A percentile compares a stretch with the other conserved stretches of the same genome.
Conservation (phyloP, 495 filamentous ascomycete species). For the Hyaloscypha bicolor region DNA sequence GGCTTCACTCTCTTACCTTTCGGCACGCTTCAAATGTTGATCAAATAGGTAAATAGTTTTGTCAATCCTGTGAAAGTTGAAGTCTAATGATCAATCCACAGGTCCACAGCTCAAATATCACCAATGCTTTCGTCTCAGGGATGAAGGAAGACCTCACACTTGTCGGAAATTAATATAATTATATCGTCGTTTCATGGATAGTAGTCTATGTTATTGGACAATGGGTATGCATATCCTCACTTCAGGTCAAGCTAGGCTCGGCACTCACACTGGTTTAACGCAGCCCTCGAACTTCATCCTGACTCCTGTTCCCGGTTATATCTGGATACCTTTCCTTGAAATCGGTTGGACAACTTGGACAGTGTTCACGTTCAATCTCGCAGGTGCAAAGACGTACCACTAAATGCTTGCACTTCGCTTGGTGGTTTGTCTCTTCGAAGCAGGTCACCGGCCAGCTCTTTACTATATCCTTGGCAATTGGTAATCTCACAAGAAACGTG, state of each 20-base stretch:
- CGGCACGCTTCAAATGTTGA: slow-evolving; percentile 20
- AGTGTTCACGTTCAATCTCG: slow-evolving; percentile 52
- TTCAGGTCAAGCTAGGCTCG: neutral
- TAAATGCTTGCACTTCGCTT: slow-evolving; percentile 60
- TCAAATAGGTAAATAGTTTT: slow-evolving; percentile 16
- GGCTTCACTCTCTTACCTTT: slow-evolving; percentile 22
- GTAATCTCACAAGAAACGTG: slow-evolving; percentile 42
- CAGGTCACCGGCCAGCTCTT: slow-evolving; percentile 48
- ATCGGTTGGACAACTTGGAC: slow-evolving; percentile 62
- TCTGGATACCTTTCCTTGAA: slow-evolving; percentile 63
- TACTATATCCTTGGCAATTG: slow-evolving; percentile 54
- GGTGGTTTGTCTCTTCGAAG: slow-evolving; percentile 57
- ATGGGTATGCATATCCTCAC: slow-evolving; percentile 44
- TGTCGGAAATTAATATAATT: slow-evolving; percentile 55
- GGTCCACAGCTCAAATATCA: slow-evolving; percentile 27
- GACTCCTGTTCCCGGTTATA: slow-evolving; percentile 18
- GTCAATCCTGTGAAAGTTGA: neutral
- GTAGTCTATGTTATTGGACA: slow-evolving; percentile 69
- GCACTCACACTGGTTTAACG: slow-evolving; percentile 42
- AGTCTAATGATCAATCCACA: neutral
- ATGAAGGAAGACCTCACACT: slow-evolving; percentile 63
- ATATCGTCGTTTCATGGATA: slow-evolving; percentile 60
- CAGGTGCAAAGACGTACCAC: slow-evolving; percentile 47
- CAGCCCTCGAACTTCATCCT: slow-evolving; percentile 25
- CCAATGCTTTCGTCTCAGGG: slow-evolving; percentile 53